Conservation (phyloP, 176 grass and related monocot species). For the Ensete ventricosum region DNA sequence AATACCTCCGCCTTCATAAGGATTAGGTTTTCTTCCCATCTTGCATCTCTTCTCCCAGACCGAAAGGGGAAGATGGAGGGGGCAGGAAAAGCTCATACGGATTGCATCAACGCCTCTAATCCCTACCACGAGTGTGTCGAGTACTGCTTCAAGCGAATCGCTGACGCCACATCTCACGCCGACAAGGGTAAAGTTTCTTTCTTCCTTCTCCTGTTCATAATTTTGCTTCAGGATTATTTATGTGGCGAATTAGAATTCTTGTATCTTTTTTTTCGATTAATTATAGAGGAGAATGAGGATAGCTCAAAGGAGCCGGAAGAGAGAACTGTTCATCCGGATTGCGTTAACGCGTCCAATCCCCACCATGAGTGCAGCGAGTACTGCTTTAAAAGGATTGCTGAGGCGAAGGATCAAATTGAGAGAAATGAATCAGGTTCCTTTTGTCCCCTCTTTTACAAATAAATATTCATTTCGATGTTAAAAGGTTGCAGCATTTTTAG, state of each 20-base stretch:
- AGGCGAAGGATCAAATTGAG: constrained; percentile 1
- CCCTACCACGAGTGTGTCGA: constrained; percentile 58
- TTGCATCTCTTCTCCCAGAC: neutral
- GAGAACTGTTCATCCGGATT: constrained; percentile 15
- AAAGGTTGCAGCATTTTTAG: neutral
- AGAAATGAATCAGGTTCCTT: constrained; percentile 27
- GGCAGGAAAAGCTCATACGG: constrained; percentile 28
- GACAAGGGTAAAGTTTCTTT: constrained; percentile 8
- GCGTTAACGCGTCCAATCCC: constrained; percentile 16
- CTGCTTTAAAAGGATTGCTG: constrained; percentile 15
- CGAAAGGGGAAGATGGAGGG: neutral
- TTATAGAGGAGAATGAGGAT: neutral
- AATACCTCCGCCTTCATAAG: too few species aligned
- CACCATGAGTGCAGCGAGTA: constrained; percentile 11
- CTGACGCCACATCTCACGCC: constrained; percentile 27
- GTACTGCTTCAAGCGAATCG: constrained; percentile 55
- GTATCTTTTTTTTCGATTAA: neutral
- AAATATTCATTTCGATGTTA: neutral
- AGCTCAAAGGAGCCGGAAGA: constrained; percentile 5
- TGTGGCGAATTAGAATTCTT: too few species aligned
- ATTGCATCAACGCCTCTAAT: constrained; percentile 67
- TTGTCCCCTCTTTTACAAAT: neutral
- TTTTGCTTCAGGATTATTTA: neutral
- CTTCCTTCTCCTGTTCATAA: neutral
- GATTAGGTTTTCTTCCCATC: too few species aligned